These are phyloP conservation scores for Alternaria gaisen DNA, from an alignment of 2,329 filamentous ascomycete species.

Conservation along the genomic window DNA sequence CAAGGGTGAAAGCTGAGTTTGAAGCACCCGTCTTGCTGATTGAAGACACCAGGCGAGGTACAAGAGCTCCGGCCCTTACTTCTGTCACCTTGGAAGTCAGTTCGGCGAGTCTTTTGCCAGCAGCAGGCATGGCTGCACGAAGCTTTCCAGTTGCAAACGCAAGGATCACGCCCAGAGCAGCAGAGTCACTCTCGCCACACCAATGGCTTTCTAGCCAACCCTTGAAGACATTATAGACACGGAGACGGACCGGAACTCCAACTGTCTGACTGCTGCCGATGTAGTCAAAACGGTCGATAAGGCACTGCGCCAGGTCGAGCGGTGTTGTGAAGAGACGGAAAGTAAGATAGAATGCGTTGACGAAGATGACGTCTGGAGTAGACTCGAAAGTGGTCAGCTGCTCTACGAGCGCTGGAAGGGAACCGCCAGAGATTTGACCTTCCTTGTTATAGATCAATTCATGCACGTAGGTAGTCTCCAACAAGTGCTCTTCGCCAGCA, in stretches of 20 bases:
- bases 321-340: conserved; percentile 93
- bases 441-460: conserved; percentile 95
- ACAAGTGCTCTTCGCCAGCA: conserved; percentile 81
- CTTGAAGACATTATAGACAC: conserved; percentile 97
- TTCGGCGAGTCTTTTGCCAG: conserved; percentile 81
- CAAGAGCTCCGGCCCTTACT: conserved; percentile 72
- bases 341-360: conserved; percentile 94
- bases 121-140: conserved; percentile 72
- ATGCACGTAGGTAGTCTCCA: conserved; percentile 91
- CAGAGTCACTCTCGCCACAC: conserved; percentile 80
- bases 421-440: conserved; percentile 91
- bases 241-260: conserved; percentile 81
- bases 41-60: conserved; percentile 83
- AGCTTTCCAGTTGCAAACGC: conserved; percentile 82
- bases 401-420: conserved; percentile 90
- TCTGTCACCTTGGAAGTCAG: conserved; percentile 80
- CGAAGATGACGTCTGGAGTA: conserved; percentile 89
- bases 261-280: conserved; percentile 79
- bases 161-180: conserved; percentile 78
- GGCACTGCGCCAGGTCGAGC: conserved; percentile 75
- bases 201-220: conserved; percentile 97
- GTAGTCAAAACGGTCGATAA: conserved; percentile 94
- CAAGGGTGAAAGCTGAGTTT: conserved; percentile 72
- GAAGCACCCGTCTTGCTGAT: conserved; percentile 89
- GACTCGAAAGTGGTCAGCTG: conserved; percentile 91